Conservation (phyloP, 345 rosid species). For the Sonneratia alba region DNA sequence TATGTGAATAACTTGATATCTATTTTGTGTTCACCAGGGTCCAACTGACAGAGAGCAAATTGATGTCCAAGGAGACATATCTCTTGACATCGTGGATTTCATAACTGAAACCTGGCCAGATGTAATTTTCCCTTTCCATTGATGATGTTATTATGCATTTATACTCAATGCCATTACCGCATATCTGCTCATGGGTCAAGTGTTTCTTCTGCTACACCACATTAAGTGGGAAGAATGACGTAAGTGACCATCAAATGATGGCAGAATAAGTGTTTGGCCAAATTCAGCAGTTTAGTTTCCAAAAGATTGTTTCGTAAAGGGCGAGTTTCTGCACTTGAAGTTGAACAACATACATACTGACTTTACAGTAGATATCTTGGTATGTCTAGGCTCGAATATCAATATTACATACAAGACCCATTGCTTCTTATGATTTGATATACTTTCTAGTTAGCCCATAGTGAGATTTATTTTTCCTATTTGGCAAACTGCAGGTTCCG, state of each 20-base stretch:
- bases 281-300: neutral
- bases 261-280: neutral
- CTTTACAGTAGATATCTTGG: neutral
- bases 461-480: neutral
- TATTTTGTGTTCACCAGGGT: slow-evolving; percentile 37
- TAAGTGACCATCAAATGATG: neutral
- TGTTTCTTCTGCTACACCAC: neutral
- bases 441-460: neutral
- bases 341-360: neutral
- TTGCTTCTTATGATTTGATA: neutral
- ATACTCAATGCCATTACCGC: neutral
- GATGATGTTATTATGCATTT: neutral
- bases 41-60: slow-evolving; percentile 97
- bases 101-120: slow-evolving; percentile 84
- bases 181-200: neutral
- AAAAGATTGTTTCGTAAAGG: neutral
- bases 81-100: slow-evolving; percentile 74
- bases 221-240: neutral
- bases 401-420: neutral
- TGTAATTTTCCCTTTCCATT: slow-evolving; percentile 25
- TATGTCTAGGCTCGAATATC: too few relatives aligned
- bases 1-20: neutral
- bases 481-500: slow-evolving; percentile 45
- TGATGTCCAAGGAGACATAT: slow-evolving; percentile 96
- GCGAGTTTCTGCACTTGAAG: neutral